A percentile compares a stretch with the other conserved stretches of the same genome.
phyloP scores from a whole-genome alignment of 1,139 yeast genomes.

The Yamadazyma triangularis region DNA sequence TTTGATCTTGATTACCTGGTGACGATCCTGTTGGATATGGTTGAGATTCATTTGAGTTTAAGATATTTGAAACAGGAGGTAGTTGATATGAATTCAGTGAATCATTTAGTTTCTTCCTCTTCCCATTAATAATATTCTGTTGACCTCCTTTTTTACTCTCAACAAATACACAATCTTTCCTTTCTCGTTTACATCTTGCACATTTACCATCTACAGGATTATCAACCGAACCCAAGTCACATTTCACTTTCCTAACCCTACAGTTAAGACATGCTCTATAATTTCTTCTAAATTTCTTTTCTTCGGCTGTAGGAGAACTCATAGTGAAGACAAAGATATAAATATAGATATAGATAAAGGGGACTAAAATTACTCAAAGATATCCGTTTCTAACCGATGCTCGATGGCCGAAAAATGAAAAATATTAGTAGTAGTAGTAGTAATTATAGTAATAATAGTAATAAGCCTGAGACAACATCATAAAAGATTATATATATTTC shows the following conservation, averaged over 20 bases:
- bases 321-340: background rate
- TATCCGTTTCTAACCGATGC: no score
- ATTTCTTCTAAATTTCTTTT: constrained; percentile 48
- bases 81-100: constrained; percentile 1
- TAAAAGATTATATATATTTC: no score
- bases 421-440: no score
- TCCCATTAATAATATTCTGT: constrained; percentile 38
- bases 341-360: no score
- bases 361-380: background rate
- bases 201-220: constrained; percentile 81
- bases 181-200: constrained; percentile 75
- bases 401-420: no score
- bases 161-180: constrained; percentile 76
- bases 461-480: no score
- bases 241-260: constrained; percentile 74
- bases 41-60: constrained; percentile 1
- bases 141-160: constrained; percentile 58
- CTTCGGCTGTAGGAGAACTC: background rate
- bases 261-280: constrained; percentile 85
- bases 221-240: constrained; percentile 76
- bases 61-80: constrained; percentile 4
- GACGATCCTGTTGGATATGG: background rate
- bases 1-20: background rate
- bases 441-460: no score
- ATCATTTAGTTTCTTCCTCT: constrained; percentile 13